These are phyloP conservation scores for Eucalyptus albens DNA, from an alignment of 345 rosid genomes.

Conservation along the genomic window DNA sequence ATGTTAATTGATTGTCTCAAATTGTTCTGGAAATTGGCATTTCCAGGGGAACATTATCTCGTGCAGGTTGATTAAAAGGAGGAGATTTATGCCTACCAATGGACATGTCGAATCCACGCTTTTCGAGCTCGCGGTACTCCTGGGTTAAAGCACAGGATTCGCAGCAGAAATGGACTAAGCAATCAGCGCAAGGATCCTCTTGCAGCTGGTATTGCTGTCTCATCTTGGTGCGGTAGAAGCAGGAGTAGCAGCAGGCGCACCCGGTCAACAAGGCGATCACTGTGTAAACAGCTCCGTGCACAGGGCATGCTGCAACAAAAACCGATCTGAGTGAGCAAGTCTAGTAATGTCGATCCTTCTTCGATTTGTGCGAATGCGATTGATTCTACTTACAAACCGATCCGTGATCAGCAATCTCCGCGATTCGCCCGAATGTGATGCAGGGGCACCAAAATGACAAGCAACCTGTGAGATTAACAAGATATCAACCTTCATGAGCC, in stretches of 20 bases:
- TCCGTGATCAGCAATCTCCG: not conserved
- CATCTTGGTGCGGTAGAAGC: not conserved
- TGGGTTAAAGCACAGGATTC: not conserved
- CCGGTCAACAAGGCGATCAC: not conserved
- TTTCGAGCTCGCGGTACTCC: not conserved
- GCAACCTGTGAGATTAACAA: not conserved
- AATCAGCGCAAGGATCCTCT: not conserved
- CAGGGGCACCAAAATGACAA: not conserved
- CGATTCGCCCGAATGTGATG: not conserved
- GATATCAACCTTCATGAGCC: not conserved
- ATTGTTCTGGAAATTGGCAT: not conserved
- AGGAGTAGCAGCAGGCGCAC: not conserved
- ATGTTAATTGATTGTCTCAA: not conserved
- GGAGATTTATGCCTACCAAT: not conserved
- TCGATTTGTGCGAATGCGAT: not conserved
- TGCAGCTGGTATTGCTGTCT: not conserved
- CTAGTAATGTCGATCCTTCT: not conserved
- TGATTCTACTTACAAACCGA: not conserved
- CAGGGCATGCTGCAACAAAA: not conserved
- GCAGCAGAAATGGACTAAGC: not conserved
- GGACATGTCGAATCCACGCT: not conserved
- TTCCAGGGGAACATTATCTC: not conserved
- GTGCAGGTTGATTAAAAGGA: not conserved
- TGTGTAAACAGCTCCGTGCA: not conserved
- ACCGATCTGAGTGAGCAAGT: not conserved